Evolutionary conservation across 768 basidiomycete genomes (phyloP).

Genomic region (Suillus variegatus): DNA sequence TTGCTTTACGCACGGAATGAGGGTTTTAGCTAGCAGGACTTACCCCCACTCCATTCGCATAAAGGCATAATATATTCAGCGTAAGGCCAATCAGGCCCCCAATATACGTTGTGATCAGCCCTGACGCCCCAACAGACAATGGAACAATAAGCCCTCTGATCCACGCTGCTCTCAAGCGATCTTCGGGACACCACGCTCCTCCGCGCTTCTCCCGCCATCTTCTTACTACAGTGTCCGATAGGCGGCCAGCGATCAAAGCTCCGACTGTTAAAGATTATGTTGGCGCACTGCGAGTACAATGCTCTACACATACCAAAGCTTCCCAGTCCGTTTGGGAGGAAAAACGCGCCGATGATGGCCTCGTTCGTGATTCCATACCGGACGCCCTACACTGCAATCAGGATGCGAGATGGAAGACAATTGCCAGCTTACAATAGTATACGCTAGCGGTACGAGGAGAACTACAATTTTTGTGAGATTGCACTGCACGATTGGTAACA

Average conservation of each 20-base stretch:
- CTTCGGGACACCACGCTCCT: slow-evolving; percentile 63
- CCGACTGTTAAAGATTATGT: slow-evolving; percentile 41
- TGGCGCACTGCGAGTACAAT: neutral
- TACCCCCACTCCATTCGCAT: slow-evolving; percentile 61
- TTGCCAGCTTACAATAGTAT: slow-evolving; percentile 51
- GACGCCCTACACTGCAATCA: slow-evolving; percentile 40
- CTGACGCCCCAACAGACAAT: slow-evolving; percentile 45
- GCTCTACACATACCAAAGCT: slow-evolving; percentile 48
- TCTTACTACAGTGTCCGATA: slow-evolving; percentile 54
- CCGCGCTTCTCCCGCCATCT: slow-evolving; percentile 45
- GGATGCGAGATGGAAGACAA: neutral
- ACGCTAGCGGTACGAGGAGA: slow-evolving; percentile 55
- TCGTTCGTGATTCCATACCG: slow-evolving; percentile 57
- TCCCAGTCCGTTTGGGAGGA: slow-evolving; percentile 58
- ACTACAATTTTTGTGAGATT: slow-evolving; percentile 29
- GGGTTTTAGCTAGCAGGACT: slow-evolving; percentile 12
- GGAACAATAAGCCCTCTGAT: slow-evolving; percentile 49
- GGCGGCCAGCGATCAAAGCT: slow-evolving; percentile 52
- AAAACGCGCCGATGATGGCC: slow-evolving; percentile 58
- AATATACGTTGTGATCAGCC: slow-evolving; percentile 48
- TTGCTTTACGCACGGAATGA: neutral
- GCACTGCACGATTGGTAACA: slow-evolving; percentile 19
- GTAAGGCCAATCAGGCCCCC: slow-evolving; percentile 45
- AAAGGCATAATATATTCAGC: slow-evolving; percentile 51
- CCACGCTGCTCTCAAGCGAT: slow-evolving; percentile 53